Evolutionary conservation across 495 filamentous ascomycete genomes (phyloP).

Genomic region (Hyaloscypha variabilis): DNA sequence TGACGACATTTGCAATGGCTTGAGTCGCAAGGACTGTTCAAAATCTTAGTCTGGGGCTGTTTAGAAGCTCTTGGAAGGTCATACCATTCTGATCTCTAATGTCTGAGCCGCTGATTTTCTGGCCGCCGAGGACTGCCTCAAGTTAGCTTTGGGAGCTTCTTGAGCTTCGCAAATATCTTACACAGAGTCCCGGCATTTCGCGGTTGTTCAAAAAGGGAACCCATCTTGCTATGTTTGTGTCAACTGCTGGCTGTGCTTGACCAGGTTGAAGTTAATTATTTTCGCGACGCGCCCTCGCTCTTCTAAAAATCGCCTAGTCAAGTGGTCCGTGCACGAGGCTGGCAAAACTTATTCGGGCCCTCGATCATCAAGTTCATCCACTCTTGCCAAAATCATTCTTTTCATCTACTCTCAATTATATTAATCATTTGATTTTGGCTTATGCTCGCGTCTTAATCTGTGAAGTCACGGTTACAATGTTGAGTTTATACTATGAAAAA

Average conservation of each 20-base stretch:
- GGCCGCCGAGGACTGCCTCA: conserved; percentile 77
- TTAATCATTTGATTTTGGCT: too few relatives aligned
- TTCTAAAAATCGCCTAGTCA: too few relatives aligned
- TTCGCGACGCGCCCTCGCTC: too few relatives aligned
- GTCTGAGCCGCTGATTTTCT: conserved; percentile 93
- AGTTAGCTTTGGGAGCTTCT: conserved; percentile 17
- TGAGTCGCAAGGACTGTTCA: conserved; percentile 85
- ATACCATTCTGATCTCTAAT: conserved; percentile 94
- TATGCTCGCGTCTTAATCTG: too few relatives aligned
- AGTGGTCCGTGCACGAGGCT: too few relatives aligned
- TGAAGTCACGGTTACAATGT: too few relatives aligned
- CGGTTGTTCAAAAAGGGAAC: conserved; percentile 86
- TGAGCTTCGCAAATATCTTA: conserved; percentile 40
- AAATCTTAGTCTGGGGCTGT: conserved; percentile 32
- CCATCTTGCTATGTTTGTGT: conserved; percentile 56
- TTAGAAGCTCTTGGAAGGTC: conserved; percentile 24
- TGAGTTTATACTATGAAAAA: too few relatives aligned
- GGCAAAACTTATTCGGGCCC: too few relatives aligned
- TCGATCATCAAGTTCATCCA: too few relatives aligned
- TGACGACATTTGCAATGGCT: conserved; percentile 97
- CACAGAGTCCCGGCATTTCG: conserved; percentile 86
- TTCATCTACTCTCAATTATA: too few relatives aligned
- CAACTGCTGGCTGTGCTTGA: conserved; percentile 7
- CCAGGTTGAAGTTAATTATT: not conserved
- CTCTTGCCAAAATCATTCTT: too few relatives aligned